Evolutionary conservation across 331 rosid species (phyloP), one percentile per base, ranked within the genome.

Genomic region (Phaseolus coccineus): DNA sequence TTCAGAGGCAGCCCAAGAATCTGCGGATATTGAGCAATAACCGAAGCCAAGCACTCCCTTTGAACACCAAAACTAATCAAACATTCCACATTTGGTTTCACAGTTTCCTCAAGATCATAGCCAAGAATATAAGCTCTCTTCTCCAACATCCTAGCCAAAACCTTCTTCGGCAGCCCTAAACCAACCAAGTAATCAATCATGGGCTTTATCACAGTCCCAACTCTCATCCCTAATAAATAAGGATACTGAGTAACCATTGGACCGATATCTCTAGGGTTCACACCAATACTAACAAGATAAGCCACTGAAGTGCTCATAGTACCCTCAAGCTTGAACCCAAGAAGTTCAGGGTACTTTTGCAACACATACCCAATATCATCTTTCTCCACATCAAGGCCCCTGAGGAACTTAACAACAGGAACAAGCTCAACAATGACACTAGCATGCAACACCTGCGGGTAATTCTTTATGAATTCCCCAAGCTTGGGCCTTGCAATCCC

Each of bases 291-390:
- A 81, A 94, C 92, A 81, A 91, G 97, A 87, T 91, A 94, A 13
- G 96, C 96, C 39, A 94, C 98, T 0, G 97, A 90, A 67, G 98
- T 94, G 56, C 98, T 94, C 96, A 91, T 89, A 56, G 98, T 91
- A 74, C 98, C 98, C 74, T 93, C 98, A 64, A 91, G 96, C 84
- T 91, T 93, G 79, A 88, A 93, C 63, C 98, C 97, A 11, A 93
- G 80, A 78, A 93, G 93, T 65, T 93, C 94, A 67, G 98, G 97
- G 72, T 93, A 91, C 79, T 91, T 93, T 48, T 80, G 89, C 88
- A 93, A 69, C 33, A 93, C 96, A 89, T 82, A 93, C 33, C 97
- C 98, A 64, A 91, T 87, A 74, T 93, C 98, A 46, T 84, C 84
- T 75, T 73, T 93, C 80, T 93, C 98, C 19, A 93, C 97, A 80